These are phyloP conservation scores for Solanum peruvianum DNA, from an alignment of 257 asterid species.

Conservation along the genomic window DNA sequence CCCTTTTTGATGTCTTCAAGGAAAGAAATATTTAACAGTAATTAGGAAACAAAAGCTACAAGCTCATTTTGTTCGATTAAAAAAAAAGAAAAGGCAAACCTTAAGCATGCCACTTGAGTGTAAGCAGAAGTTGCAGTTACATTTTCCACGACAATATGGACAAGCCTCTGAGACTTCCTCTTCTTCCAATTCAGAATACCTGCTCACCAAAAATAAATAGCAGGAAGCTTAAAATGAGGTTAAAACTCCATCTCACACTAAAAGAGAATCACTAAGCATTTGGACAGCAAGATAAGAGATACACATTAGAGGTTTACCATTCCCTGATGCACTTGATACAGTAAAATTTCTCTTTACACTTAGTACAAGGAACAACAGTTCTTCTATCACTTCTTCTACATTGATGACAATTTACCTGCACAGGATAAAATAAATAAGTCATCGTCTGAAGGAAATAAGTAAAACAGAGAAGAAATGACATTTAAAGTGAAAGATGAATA, in stretches of 20 bases:
- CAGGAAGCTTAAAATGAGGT: not conserved
- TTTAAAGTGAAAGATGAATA: not conserved
- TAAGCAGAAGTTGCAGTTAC: constrained; percentile 87
- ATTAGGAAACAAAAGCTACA: constrained; percentile 2
- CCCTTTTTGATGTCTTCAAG: constrained; percentile 48
- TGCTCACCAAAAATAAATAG: constrained; percentile 3
- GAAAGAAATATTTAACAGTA: constrained; percentile 3
- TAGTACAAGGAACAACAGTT: constrained; percentile 55
- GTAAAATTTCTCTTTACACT: constrained; percentile 40
- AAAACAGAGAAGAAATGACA: not conserved
- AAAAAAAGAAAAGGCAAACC: constrained; percentile 30
- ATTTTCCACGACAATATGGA: constrained; percentile 62
- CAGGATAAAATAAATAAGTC: not conserved
- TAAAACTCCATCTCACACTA: not conserved
- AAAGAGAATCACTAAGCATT: not conserved
- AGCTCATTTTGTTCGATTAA: not conserved
- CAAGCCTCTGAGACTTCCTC: constrained; percentile 57
- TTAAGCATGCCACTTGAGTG: constrained; percentile 36
- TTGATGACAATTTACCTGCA: constrained; percentile 53
- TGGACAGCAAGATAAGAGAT: constrained; percentile 1
- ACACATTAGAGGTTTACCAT: constrained; percentile 29
- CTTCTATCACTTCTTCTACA: constrained; percentile 49
- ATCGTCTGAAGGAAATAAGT: not conserved
- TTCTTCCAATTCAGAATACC: constrained; percentile 61
- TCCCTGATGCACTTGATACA: constrained; percentile 65